Conservation (phyloP, 495 filamentous ascomycete genomes). For the Hyaloscypha variabilis region DNA sequence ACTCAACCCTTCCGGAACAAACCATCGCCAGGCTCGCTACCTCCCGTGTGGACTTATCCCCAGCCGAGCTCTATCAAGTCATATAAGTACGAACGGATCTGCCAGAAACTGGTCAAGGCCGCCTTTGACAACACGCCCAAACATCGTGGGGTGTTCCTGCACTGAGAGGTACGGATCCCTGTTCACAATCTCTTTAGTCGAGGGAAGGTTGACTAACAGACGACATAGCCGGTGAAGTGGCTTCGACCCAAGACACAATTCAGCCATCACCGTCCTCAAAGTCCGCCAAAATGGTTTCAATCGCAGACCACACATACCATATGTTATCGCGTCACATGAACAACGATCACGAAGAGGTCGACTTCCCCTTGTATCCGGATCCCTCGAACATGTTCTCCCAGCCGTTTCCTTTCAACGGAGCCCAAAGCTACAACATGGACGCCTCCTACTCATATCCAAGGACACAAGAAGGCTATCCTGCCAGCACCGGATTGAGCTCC, state of each 20-base stretch:
- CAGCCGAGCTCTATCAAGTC: background rate
- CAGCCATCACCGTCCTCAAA: constrained; percentile 22
- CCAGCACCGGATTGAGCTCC: constrained; percentile 20
- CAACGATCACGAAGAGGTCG: constrained; percentile 30
- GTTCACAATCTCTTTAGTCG: background rate
- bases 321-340: constrained; percentile 29
- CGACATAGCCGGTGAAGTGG: constrained; percentile 26
- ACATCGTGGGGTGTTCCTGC: constrained; percentile 18
- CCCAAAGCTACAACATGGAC: constrained; percentile 26
- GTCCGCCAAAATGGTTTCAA: constrained; percentile 27
- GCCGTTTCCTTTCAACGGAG: constrained; percentile 21
- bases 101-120: constrained; percentile 4
- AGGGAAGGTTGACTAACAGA: constrained; percentile 6
- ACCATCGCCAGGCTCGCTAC: constrained; percentile 19
- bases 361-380: constrained; percentile 34
- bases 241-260: constrained; percentile 22
- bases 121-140: constrained; percentile 3
- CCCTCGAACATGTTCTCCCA: constrained; percentile 26
- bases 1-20: constrained; percentile 10
- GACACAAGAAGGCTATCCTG: constrained; percentile 21
- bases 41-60: background rate
- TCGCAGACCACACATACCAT: constrained; percentile 28
- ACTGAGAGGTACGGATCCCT: constrained; percentile 20
- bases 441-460: constrained; percentile 26
- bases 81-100: background rate